Base-by-base conservation (phyloP, 805 yeast genomes). In the Saccharomycopsis sp. region DNA sequence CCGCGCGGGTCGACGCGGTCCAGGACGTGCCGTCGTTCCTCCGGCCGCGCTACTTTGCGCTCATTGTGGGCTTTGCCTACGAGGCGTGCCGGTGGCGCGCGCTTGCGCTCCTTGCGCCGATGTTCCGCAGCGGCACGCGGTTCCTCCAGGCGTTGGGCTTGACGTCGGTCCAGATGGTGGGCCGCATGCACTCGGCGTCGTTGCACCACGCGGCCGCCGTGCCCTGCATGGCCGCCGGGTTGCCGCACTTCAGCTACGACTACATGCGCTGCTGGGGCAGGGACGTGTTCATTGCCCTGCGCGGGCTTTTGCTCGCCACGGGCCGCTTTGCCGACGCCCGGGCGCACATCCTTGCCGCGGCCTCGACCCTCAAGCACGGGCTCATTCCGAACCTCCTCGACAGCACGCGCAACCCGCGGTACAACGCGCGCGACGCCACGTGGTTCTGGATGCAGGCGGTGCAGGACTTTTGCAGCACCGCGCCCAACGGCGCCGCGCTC, bases 221-320 rank as follows among this genome's bases (percentile, higher is more conserved):
- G 15, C 87, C 96, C 1, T 81, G 89, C 48, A 76, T 92, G 81
- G 97, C 98, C 15, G 99, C 99, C 1, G 99, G 98, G 1, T 77
- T 92, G 61, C 99, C 99, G 1, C 97, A 91, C 71, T 92, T 92
- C 73, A 85, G 94, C 68, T 80, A 79, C 59, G 90, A 87, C 63
- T 91, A 87, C 70, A 91, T 92, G 97, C 79, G 99, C 70, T 90
- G 97, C 69, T 92, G 99, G 99, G 99, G 99, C 21, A 80, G 99
- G 67, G 99, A 92, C 71, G 96, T 91, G 0, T 94, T 94, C 68
- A 86, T 92, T 51, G 80, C 97, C 0, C 77, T 87, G 50, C 76
- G 97, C 61, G 99, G 99, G 0, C 75, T 92, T 53, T 72, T 91
- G 57, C 73, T 91, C 23, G 84, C 87, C 0, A 80, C 97, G 0